A percentile compares a stretch with the other conserved stretches of the same genome.
phyloP scores from a whole-genome alignment of 2,329 filamentous ascomycete species.

The Diaporthe citri region DNA sequence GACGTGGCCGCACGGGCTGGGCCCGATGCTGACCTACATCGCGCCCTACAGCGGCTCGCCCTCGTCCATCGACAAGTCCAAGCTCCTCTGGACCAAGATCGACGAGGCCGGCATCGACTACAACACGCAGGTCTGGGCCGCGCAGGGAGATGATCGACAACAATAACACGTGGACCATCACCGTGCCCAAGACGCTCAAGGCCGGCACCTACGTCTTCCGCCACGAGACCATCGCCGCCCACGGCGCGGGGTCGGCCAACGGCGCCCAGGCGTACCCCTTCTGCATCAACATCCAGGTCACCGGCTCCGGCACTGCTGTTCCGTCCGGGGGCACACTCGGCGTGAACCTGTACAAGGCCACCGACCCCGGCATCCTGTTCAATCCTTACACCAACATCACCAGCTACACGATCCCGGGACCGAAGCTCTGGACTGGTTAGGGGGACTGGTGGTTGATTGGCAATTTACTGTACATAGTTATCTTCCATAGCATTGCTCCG shows the following conservation, averaged over 20 bases:
- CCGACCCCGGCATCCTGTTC: conserved; percentile 47
- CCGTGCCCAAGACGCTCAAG: conserved; percentile 51
- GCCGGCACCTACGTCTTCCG: conserved; percentile 60
- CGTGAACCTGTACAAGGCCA: conserved; percentile 44
- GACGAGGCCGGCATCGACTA: conserved; percentile 46
- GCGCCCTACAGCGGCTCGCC: conserved; percentile 43
- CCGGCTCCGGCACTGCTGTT: conserved; percentile 51
- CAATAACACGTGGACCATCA: conserved; percentile 60
- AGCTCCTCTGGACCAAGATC: conserved; percentile 53
- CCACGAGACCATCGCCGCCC: conserved; percentile 63
- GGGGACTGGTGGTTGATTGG: neutral
- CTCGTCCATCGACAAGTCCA: conserved; percentile 47
- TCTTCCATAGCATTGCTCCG: neutral
- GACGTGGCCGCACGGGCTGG: conserved; percentile 48
- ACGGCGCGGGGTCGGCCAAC: conserved; percentile 53
- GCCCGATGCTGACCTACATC: conserved; percentile 48
- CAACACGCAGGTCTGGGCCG: conserved; percentile 49
- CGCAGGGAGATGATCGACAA: conserved; percentile 57
- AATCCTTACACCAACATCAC: conserved; percentile 43
- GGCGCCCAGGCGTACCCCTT: conserved; percentile 63
- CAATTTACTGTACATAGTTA: neutral
- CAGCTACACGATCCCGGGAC: conserved; percentile 47
- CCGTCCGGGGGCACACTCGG: conserved; percentile 45
- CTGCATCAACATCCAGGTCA: conserved; percentile 60
- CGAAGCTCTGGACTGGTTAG: conserved; percentile 42